Percentiles rank a stretch among this genome's conserved stretches.
These are phyloP conservation scores for Talaromyces sp. DNA, from an alignment of 2,329 filamentous ascomycete species.

Conservation along the genomic window DNA sequence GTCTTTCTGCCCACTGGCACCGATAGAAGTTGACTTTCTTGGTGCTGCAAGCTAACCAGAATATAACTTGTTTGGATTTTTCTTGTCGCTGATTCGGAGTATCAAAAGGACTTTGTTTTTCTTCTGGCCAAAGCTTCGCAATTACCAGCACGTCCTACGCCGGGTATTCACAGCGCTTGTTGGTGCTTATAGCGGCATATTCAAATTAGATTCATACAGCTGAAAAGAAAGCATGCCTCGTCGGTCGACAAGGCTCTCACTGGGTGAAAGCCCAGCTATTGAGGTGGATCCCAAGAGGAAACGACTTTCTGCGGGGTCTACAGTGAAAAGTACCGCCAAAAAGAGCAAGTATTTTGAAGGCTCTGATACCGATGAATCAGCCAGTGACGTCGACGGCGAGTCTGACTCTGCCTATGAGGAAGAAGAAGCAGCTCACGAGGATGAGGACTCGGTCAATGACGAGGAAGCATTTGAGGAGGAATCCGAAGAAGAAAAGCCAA, in stretches of 20 bases:
- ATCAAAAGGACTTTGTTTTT: not conserved
- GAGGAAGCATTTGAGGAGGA: conserved; percentile 50
- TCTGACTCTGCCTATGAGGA: conserved; percentile 34
- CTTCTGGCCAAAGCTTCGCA: not conserved
- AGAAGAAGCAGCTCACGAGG: conserved; percentile 52
- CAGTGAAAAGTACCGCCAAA: conserved; percentile 42
- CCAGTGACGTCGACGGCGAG: conserved; percentile 18
- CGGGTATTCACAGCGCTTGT: not conserved
- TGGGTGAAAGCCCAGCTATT: conserved; percentile 28
- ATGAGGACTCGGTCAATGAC: conserved; percentile 53
- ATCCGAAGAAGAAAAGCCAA: conserved; percentile 38
- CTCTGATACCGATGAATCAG: conserved; percentile 29
- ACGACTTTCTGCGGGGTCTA: conserved; percentile 26
- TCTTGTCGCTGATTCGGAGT: not conserved
- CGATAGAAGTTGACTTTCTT: conserved; percentile 1
- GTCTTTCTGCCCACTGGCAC: not conserved
- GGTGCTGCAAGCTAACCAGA: not conserved
- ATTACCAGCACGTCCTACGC: not conserved
- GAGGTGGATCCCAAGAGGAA: conserved; percentile 34
- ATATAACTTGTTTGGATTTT: not conserved
- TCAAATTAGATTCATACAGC: not conserved
- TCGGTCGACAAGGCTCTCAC: conserved; percentile 28
- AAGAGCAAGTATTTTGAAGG: conserved; percentile 54
- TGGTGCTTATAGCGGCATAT: not conserved
- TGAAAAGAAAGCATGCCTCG: conserved; percentile 17